Percentiles rank a stretch among this genome's conserved stretches.
These are phyloP conservation scores for Botryobasidium botryosum DNA, from an alignment of 768 basidiomycete species.

Conservation along the genomic window DNA sequence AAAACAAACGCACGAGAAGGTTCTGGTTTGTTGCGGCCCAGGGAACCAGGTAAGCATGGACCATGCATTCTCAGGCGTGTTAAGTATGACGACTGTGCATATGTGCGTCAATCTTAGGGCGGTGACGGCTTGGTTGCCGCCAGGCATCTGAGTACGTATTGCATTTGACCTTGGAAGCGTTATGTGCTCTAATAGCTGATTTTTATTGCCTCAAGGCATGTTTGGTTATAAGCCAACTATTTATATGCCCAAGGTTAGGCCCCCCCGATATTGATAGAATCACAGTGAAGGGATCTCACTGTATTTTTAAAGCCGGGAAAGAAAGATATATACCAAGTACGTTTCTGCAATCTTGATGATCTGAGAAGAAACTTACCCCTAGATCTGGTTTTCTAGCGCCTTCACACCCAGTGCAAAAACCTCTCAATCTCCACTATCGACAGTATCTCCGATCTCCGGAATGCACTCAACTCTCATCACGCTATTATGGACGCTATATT, in stretches of 20 bases:
- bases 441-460: conserved; percentile 23
- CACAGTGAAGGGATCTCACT: background rate
- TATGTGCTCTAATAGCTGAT: too few relatives aligned
- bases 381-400: conserved; percentile 30
- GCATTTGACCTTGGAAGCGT: too few relatives aligned
- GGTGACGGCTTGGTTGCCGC: conserved; percentile 97
- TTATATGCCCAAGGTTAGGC: conserved; percentile 78
- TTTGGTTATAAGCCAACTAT: conserved; percentile 83
- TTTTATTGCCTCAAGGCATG: conserved; percentile 61
- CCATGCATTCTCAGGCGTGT: background rate
- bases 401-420: conserved; percentile 76
- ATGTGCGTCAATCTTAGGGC: conserved; percentile 24
- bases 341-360: background rate
- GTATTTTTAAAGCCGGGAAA: conserved; percentile 51
- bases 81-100: background rate
- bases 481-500: conserved; percentile 93
- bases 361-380: background rate
- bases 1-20: conserved; percentile 47
- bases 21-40: conserved; percentile 93
- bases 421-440: conserved; percentile 64
- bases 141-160: conserved; percentile 60
- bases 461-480: conserved; percentile 43
- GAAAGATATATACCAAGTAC: conserved; percentile 82
- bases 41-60: conserved; percentile 61
- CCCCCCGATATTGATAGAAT: background rate